Conservation (phyloP, 352 stramenopile species). For the Phytophthora tentaculata region DNA sequence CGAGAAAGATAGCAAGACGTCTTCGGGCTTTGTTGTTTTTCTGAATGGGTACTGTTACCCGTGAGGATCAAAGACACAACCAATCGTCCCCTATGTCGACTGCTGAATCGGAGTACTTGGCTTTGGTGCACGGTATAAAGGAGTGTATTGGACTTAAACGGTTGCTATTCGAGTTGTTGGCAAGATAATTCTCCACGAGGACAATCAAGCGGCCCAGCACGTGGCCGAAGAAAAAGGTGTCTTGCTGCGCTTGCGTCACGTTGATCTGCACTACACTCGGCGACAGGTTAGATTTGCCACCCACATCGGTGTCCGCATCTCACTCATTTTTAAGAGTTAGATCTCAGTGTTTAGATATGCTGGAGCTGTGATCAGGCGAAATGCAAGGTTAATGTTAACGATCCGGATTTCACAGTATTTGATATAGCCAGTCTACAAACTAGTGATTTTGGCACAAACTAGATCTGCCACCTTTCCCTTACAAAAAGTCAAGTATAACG, state of each 20-base stretch:
- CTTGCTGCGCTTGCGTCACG: constrained; percentile 5
- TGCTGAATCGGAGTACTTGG: constrained; percentile 17
- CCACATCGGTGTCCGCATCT: no score
- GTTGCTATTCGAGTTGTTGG: constrained; percentile 8
- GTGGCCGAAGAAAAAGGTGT: constrained; percentile 16
- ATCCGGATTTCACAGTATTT: no score
- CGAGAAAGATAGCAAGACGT: constrained; percentile 2
- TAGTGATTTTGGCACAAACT: no score
- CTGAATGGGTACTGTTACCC: constrained; percentile 8
- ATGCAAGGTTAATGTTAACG: no score
- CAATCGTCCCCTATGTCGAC: constrained; percentile 23
- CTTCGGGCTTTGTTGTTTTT: constrained; percentile 6
- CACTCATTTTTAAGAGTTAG: no score
- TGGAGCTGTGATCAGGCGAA: no score
- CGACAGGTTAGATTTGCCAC: no score
- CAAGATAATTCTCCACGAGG: constrained; percentile 6
- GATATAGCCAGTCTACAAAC: no score
- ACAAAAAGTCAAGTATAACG: no score
- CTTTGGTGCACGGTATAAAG: constrained; percentile 7
- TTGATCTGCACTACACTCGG: constrained; percentile 16
- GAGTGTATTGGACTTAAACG: constrained; percentile 27
- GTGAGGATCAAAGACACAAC: constrained; percentile 22
- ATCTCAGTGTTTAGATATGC: no score
- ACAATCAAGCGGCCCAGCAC: constrained; percentile 22
- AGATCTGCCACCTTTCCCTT: no score